Evolutionary conservation across 2,329 filamentous ascomycete genomes (phyloP).

Genomic region (Myriangium duriaei): DNA sequence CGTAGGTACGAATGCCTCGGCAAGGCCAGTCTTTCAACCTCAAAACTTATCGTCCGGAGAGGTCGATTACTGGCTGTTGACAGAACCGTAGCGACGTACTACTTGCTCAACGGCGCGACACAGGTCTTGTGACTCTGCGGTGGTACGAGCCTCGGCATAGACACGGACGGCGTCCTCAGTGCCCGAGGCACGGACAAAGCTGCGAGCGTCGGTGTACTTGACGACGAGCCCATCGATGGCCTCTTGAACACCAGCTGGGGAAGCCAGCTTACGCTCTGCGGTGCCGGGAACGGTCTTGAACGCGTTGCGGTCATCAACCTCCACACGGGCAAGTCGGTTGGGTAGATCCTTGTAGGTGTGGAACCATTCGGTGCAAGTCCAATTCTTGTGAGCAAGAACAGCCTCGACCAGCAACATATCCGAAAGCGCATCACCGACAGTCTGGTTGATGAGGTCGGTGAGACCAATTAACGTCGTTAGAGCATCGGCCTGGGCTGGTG

Average conservation of each 20-base stretch:
- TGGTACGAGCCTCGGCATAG: constrained; percentile 65
- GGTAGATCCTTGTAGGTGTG: constrained; percentile 87
- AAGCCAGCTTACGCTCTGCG: constrained; percentile 75
- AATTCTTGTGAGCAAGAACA: constrained; percentile 88
- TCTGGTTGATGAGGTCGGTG: constrained; percentile 92
- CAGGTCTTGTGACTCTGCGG: constrained; percentile 13
- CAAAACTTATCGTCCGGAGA: no score
- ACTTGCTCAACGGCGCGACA: constrained; percentile 11
- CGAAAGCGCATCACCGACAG: constrained; percentile 88
- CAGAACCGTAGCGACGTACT: constrained; percentile 10
- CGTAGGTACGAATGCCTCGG: no score
- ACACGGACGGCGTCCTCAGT: constrained; percentile 95
- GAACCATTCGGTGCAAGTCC: constrained; percentile 83
- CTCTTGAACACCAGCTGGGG: constrained; percentile 65
- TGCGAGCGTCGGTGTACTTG: constrained; percentile 80
- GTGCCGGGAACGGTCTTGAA: constrained; percentile 71
- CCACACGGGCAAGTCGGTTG: constrained; percentile 86
- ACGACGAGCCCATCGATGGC: constrained; percentile 79
- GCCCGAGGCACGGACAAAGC: constrained; percentile 84
- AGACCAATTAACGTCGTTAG: constrained; percentile 74
- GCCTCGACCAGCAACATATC: constrained; percentile 94
- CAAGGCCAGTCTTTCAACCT: no score
- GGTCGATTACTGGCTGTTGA: not conserved
- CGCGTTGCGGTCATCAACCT: constrained; percentile 74
- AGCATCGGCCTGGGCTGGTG: constrained; percentile 80